Evolutionary conservation across 805 yeast genomes (phyloP), one percentile per base, ranked within the genome.

Genomic region (Wickerhamiella kurtzmanii): DNA sequence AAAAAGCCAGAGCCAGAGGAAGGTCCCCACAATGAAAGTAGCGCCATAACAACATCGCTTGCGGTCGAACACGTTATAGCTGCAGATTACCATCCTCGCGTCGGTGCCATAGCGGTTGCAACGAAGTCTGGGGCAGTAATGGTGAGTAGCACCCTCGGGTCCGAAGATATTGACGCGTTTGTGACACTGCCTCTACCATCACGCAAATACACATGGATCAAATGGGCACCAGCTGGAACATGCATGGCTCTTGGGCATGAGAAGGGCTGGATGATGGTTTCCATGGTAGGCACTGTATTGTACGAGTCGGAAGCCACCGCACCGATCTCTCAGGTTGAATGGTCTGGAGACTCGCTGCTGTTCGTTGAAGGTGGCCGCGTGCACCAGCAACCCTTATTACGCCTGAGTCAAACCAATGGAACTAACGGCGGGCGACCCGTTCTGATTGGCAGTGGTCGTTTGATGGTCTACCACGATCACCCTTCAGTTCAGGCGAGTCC

Each of bases 181-280:
- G 37, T 43, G 60, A 2, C 62, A 6, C 64, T 3, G 37, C 53
- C n/a, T 51, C 50, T 18, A 40, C 55, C 5, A 43, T 56, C 2
- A 48, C 58, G 2, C 66, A 20, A 38, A 22, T 38, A 21, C 64
- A 1, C 35, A n/a, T 47, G 53, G 17, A 35, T 68, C 22, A 49
- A 57, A 16, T 66, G 70, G 68, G 54, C 73, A 39, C 55, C 71
- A 40, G 60, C 64, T 53, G 60, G 73, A 50, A 50, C 61, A 58
- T 44, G 64, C 22, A 38, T 60, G 25, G 47, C 61, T 59, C 58
- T 56, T 17, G 60, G 66, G 44, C 57, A 53, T 57, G 48, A 56
- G 46, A 61, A 60, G 39, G 77, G 77, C 3, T 75, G 78, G 78
- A 67, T 66, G 43, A 49, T 71, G 21, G 65, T 64, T 50, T 71